phyloP scores from a whole-genome alignment of 306 rosid species.

The Cicer arietinum region DNA sequence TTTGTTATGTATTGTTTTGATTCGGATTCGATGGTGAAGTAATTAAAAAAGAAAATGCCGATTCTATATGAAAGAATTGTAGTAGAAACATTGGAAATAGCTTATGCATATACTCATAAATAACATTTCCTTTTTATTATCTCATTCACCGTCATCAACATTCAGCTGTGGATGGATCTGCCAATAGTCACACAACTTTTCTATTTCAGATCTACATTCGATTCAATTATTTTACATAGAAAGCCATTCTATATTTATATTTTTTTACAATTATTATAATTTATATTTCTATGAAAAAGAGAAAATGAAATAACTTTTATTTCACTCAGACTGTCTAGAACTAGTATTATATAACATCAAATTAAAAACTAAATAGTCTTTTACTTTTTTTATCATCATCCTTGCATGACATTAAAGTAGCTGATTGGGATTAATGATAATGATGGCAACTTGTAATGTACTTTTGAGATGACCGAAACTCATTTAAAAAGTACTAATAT shows the following conservation, averaged over 20 bases:
- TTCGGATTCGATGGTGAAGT: not conserved
- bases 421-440: not conserved
- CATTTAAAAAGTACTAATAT: constrained; percentile 6
- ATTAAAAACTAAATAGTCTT: not conserved
- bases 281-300: too few species aligned
- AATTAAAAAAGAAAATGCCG: constrained; percentile 10
- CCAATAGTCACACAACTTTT: not conserved
- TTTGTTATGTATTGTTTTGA: not conserved
- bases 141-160: not conserved
- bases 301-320: too few species aligned
- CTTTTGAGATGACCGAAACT: not conserved
- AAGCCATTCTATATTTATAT: not conserved
- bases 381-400: not conserved
- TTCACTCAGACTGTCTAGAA: too few species aligned
- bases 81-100: not conserved
- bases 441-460: constrained; percentile 2
- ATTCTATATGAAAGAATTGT: not conserved
- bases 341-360: not conserved
- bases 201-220: constrained; percentile 38
- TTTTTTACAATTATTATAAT: too few species aligned
- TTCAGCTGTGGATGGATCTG: constrained; percentile 3
- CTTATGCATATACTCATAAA: not conserved
- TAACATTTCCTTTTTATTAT: not conserved
- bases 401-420: constrained; percentile 10
- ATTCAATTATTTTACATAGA: not conserved